Evolutionary conservation across 495 filamentous ascomycete species (phyloP).

Genomic region (Hypoxylon intermedium): DNA sequence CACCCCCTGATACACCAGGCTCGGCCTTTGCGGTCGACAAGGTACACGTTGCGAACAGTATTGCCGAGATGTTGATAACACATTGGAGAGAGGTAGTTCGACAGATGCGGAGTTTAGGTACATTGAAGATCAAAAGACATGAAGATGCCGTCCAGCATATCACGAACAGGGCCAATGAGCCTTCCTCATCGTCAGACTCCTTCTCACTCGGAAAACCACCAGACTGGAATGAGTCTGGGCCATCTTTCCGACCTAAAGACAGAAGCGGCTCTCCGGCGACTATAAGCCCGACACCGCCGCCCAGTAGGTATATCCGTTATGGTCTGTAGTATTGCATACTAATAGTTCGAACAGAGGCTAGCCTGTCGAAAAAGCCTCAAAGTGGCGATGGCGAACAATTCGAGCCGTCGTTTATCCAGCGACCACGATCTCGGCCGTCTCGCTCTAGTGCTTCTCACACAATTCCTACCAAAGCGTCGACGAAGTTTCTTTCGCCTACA

Average conservation of each 20-base stretch:
- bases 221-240: conserved; percentile 34
- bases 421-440: conserved; percentile 37
- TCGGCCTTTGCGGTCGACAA: conserved; percentile 48
- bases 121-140: conserved; percentile 34
- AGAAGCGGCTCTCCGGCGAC: conserved; percentile 34
- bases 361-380: neutral
- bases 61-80: conserved; percentile 65
- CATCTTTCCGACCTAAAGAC: conserved; percentile 1
- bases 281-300: conserved; percentile 42
- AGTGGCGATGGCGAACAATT: neutral
- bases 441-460: conserved; percentile 30
- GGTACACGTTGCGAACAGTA: conserved; percentile 58
- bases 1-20: conserved; percentile 4
- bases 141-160: neutral
- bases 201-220: conserved; percentile 39
- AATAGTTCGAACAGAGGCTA: conserved; percentile 6
- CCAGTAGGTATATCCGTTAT: conserved; percentile 12
- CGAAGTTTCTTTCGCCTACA: conserved; percentile 43
- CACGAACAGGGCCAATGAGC: conserved; percentile 1
- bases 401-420: conserved; percentile 21
- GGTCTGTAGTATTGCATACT: neutral
- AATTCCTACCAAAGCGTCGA: conserved; percentile 25
- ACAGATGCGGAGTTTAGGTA: conserved; percentile 55
- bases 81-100: conserved; percentile 66
- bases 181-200: conserved; percentile 42